Evolutionary conservation across 2,329 filamentous ascomycete genomes (phyloP), one percentile per base, ranked within the genome.

Genomic region (Exophiala dermatitidis): DNA sequence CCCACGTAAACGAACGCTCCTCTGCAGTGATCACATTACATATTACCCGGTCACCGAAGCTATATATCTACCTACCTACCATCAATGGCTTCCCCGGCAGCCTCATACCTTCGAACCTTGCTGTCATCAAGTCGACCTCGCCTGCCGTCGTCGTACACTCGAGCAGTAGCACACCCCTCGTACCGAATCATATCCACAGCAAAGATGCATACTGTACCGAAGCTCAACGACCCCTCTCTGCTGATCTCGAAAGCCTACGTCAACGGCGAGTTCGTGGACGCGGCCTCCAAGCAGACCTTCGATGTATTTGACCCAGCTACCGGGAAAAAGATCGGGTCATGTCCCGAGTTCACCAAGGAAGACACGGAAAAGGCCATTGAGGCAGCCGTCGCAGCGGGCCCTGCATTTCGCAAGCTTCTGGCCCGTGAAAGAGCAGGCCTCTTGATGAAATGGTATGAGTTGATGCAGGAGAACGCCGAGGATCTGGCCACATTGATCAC

Each of bases 231-330:
- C 63, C 80, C 81, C 34, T 88, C 85, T 28, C 80, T 98, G 56
- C 81, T 97, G 65, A 96, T 94, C 75, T 82, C 85, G 63, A 81
- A 90, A 67, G 73, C 83, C 65, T 96, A 91, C 67, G 84, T 97
- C 66, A 91, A 98, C 68, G 93, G 93, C 65, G 80, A 95, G 79
- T 98, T 90, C 88, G 81, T 94, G 58, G 78, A 80, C 63, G 88
- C 91, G 63, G 81, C 83, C 66, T 95, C 89, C 0, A 88, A 89
- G 67, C 84, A 94, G 79, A 95, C 89, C 43, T 98, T 97, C 70
- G 84, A 93, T 68, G 88, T 96, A 56, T 77, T 81, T 60, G 90
- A 98, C 69, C 93, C 93, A 5, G 84, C 89, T 2, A 88, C 88
- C 6, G 87, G 87, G 61, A 80, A 86, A 62, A 71, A 86, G 37